Evolutionary conservation across 306 rosid species (phyloP).

Genomic region (Vigna angularis): DNA sequence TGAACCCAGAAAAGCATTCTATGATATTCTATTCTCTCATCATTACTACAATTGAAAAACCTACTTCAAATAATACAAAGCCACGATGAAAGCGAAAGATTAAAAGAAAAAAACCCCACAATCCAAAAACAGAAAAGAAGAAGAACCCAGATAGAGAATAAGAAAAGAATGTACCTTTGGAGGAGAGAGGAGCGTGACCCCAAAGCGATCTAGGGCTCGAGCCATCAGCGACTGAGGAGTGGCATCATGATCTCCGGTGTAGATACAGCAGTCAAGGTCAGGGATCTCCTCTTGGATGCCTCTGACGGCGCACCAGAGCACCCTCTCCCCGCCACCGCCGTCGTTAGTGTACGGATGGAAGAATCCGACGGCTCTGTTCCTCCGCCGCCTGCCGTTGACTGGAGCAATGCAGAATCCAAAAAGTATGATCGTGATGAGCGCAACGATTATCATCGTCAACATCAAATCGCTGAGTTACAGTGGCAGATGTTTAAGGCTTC

Average conservation of each 20-base stretch:
- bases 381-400: constrained; percentile 51
- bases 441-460: constrained; percentile 47
- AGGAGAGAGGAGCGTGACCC: constrained; percentile 65
- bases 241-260: constrained; percentile 93
- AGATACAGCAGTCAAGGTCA: constrained; percentile 65
- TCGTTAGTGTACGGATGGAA: constrained; percentile 96
- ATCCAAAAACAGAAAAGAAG: neutral
- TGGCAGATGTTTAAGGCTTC: neutral
- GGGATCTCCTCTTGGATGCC: constrained; percentile 75
- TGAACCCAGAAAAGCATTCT: neutral
- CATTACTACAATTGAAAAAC: constrained; percentile 18
- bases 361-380: constrained; percentile 77
- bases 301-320: constrained; percentile 92
- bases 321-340: constrained; percentile 94
- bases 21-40: constrained; percentile 7
- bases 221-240: constrained; percentile 67
- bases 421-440: constrained; percentile 48
- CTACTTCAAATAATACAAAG: constrained; percentile 10
- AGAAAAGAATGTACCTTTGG: constrained; percentile 55
- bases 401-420: constrained; percentile 40
- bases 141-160: constrained; percentile 12
- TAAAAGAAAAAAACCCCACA: neutral
- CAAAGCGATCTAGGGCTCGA: constrained; percentile 82
- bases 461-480: neutral
- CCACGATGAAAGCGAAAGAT: neutral